phyloP scores from a whole-genome alignment of 73 alveolate species.

The Paramecium tetraurelia region DNA sequence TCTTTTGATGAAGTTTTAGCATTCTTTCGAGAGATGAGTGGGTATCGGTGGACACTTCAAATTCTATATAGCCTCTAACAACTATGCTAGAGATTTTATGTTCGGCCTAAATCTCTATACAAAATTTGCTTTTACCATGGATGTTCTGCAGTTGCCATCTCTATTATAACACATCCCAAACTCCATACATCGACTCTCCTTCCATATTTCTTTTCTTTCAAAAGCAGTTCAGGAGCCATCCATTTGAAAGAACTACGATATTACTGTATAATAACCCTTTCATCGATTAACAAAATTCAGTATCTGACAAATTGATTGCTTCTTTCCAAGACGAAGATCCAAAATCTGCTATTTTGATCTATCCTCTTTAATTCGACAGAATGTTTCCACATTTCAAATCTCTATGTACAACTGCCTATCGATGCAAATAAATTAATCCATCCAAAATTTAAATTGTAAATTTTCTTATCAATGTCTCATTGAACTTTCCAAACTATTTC shows the following conservation, averaged over 20 bases:
- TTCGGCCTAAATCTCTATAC: slow-evolving; percentile 59
- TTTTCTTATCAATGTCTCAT: slow-evolving; percentile 42
- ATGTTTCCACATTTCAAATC: slow-evolving; percentile 60
- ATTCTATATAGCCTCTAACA: neutral
- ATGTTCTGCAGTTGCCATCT: slow-evolving; percentile 82
- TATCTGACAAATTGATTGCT: neutral
- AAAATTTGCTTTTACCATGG: slow-evolving; percentile 74
- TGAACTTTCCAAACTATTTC: slow-evolving; percentile 54
- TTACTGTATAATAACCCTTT: slow-evolving; percentile 85
- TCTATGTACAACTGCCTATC: slow-evolving; percentile 48
- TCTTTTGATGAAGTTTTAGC: slow-evolving; percentile 43
- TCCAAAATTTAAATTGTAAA: slow-evolving; percentile 43
- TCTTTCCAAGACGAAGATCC: slow-evolving; percentile 59
- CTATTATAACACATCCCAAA: slow-evolving; percentile 81
- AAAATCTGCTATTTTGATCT: slow-evolving; percentile 53
- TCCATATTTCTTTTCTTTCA: slow-evolving; percentile 66
- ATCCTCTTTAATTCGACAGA: slow-evolving; percentile 43
- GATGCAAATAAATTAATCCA: slow-evolving; percentile 48
- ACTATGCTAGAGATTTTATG: slow-evolving; percentile 25
- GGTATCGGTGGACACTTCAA: slow-evolving; percentile 60
- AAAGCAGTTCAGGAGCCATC: slow-evolving; percentile 86
- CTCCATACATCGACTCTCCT: slow-evolving; percentile 86
- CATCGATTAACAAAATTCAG: slow-evolving; percentile 56
- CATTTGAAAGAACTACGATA: slow-evolving; percentile 66
- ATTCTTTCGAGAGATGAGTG: slow-evolving; percentile 15